Evolutionary conservation across 176 grass and related monocot genomes (phyloP).

Genomic region (Leersia perrieri): DNA sequence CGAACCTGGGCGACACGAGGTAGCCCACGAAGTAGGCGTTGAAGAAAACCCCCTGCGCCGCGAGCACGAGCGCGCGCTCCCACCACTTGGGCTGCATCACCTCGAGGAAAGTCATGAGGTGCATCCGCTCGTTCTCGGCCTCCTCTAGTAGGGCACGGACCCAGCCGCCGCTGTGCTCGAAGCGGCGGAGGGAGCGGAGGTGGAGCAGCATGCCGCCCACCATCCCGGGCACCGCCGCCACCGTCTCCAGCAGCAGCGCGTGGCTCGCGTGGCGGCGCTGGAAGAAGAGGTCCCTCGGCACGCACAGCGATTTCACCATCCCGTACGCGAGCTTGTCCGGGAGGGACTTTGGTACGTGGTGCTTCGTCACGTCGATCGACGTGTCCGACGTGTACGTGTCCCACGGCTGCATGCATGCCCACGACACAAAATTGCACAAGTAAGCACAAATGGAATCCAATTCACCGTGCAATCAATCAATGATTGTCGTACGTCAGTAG

Average conservation of each 20-base stretch:
- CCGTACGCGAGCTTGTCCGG: conserved; percentile 77
- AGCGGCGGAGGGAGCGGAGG: conserved; percentile 90
- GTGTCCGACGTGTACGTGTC: conserved; percentile 76
- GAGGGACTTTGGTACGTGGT: conserved; percentile 61
- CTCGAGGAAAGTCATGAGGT: conserved; percentile 97
- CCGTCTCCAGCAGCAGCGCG: conserved; percentile 87
- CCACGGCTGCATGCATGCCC: conserved; percentile 86
- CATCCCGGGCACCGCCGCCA: conserved; percentile 89
- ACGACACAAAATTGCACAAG: not conserved
- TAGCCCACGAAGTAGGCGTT: conserved; percentile 91
- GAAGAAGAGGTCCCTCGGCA: conserved; percentile 84
- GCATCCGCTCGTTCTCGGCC: conserved; percentile 99
- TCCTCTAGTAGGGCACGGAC: conserved; percentile 82
- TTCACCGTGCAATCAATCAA: not conserved
- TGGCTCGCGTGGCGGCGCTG: conserved; percentile 75
- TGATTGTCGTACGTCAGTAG: not conserved
- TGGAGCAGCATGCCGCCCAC: conserved; percentile 93
- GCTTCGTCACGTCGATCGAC: conserved; percentile 81
- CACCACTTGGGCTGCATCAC: conserved; percentile 71
- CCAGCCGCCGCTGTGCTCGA: conserved; percentile 95
- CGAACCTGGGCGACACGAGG: conserved; percentile 92
- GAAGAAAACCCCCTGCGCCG: conserved; percentile 89
- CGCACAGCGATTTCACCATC: conserved; percentile 55
- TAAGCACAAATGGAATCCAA: not conserved
- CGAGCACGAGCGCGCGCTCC: conserved; percentile 83